Evolutionary conservation across 345 rosid species (phyloP).

Genomic region (Lepidium aucheri): DNA sequence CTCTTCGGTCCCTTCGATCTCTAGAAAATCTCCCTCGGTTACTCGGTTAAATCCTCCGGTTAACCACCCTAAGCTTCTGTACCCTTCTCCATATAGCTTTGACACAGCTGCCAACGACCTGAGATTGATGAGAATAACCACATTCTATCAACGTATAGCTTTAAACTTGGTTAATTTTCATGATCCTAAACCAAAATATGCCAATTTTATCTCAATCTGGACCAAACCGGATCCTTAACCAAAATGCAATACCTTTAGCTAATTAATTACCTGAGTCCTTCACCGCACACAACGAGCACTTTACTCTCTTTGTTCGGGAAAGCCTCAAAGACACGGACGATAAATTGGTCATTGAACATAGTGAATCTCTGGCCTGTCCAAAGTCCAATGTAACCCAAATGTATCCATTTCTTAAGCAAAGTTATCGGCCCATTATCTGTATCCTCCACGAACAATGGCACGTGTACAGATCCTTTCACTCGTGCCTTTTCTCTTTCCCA

Average conservation of each 20-base stretch:
- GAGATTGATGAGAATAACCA: background rate
- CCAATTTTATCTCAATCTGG: background rate
- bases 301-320: conserved; percentile 58
- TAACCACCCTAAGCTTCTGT: conserved; percentile 71
- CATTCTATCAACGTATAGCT: no score
- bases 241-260: background rate
- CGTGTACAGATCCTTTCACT: conserved; percentile 67
- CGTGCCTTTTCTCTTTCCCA: conserved; percentile 84
- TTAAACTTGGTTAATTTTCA: background rate
- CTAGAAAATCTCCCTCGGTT: conserved; percentile 48
- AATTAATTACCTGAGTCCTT: conserved; percentile 66
- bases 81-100: conserved; percentile 48
- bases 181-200: background rate
- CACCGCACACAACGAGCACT: conserved; percentile 86
- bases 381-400: conserved; percentile 78
- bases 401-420: conserved; percentile 86
- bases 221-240: background rate
- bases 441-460: conserved; percentile 73
- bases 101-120: conserved; percentile 66
- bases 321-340: conserved; percentile 37
- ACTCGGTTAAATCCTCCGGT: conserved; percentile 75
- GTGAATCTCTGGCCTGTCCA: conserved; percentile 96
- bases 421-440: conserved; percentile 56
- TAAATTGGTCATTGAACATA: conserved; percentile 51
- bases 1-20: conserved; percentile 54